Evolutionary conservation across 495 filamentous ascomycete genomes (phyloP), one percentile per base, ranked within the genome.

Genomic region (Tuber magnatum): DNA sequence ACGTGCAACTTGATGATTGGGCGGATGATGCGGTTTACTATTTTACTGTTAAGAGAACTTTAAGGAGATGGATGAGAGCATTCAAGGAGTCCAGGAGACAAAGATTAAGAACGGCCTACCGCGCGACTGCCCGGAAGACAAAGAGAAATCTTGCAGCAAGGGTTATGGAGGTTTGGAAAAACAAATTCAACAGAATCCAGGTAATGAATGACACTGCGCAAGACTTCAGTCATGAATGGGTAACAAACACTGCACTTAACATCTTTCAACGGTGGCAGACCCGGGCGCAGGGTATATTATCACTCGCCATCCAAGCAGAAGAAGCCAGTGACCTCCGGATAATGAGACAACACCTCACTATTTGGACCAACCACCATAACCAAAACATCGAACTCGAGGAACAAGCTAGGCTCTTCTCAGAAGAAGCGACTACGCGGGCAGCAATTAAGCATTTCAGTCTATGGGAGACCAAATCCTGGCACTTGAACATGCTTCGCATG

Each of bases 11-110:
- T 16, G 35, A 77, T n/a, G 71, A 81, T n/a, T 77, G 73, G 76
- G 80, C 76, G 14, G 80, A 76, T 4, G 80, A 81, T 56, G 80
- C 80, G 3, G 38, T 76, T 43, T 81, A 81, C 80, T 81, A 79
- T 71, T 81, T 81, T 32, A 81, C 73, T 14, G 75, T 74, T 9
- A 78, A 72, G 16, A 71, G 75, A 16, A 71, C 76, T 4, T 40
- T 81, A 42, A 51, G 41, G 39, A 70, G 43, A 22, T 81, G 79
- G 79, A 81, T 79, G 70, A 28, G 61, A 35, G 76, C 80, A 9
- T 72, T 74, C 46, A 75, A 65, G 35, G 51, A 68, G 35, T 75
- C 77, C 14, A 74, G 72, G n/a, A 78, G 72, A 41, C 43, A 74
- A 18, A 71, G 76, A 20, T 56, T 81, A 32, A 46, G 76, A n/a